Percentiles rank a stretch among this genome's conserved stretches.
These are phyloP conservation scores for Neopestalotiopsis clavispora DNA, from an alignment of 2,329 filamentous ascomycete genomes.

Conservation along the genomic window DNA sequence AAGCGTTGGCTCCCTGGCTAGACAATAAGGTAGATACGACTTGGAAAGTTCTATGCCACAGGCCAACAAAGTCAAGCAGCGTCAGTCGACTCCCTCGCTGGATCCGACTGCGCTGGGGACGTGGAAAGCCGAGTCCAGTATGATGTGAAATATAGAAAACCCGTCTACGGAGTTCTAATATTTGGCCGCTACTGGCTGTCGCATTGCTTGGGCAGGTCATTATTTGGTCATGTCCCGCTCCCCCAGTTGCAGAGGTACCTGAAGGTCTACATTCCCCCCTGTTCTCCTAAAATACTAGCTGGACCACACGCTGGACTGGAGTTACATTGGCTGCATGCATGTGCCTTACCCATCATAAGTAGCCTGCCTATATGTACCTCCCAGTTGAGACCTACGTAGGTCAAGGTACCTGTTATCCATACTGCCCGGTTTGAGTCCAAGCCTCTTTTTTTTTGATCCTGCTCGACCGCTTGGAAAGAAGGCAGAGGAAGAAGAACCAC, in stretches of 20 bases:
- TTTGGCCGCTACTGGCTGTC: background rate
- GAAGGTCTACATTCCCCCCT: background rate
- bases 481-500: background rate
- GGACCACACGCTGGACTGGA: background rate
- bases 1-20: too few relatives aligned
- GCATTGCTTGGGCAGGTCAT: background rate
- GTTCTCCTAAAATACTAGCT: background rate
- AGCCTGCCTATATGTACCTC: background rate
- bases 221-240: slow-evolving; percentile 3
- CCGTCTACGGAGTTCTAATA: background rate
- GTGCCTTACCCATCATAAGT: background rate
- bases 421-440: background rate
- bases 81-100: background rate
- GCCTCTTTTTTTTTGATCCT: slow-evolving; percentile 3
- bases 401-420: background rate
- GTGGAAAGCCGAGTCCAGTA: background rate
- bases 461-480: background rate
- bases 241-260: background rate
- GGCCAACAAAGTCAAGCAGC: too few relatives aligned
- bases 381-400: too few relatives aligned
- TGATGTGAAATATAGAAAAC: background rate
- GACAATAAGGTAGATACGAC: too few relatives aligned
- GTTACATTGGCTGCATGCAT: background rate
- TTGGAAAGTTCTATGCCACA: too few relatives aligned
- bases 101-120: background rate